Conservation (phyloP, 164 flowering plant species). For the Kalanchoe fedtschenkoi region DNA sequence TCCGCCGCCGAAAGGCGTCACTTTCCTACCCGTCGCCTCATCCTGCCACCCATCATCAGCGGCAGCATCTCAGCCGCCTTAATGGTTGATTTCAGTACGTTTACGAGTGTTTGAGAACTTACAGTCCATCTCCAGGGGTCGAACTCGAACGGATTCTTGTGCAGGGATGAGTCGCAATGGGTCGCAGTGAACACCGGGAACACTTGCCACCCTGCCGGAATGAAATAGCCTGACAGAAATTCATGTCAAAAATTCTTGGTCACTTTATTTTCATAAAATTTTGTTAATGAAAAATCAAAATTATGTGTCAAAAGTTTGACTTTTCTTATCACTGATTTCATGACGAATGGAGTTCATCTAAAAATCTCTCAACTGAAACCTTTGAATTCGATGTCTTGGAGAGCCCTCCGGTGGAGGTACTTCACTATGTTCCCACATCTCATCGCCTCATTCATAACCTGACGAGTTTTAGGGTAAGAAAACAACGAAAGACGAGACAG, state of each 20-base stretch:
- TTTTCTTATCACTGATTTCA: too few relatives aligned
- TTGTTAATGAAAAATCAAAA: too few relatives aligned
- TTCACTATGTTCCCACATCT: conserved; percentile 88
- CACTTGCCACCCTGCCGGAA: conserved; percentile 98
- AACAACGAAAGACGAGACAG: too few relatives aligned
- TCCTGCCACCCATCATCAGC: conserved; percentile 24
- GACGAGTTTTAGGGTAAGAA: too few relatives aligned
- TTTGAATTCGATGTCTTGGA: conserved; percentile 64
- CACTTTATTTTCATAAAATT: too few relatives aligned
- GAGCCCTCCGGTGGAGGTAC: conserved; percentile 81
- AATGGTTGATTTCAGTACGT: too few relatives aligned
- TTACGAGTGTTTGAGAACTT: too few relatives aligned
- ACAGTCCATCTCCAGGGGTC: conserved; percentile 99
- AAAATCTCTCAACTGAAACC: conserved; percentile 48
- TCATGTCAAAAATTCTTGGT: too few relatives aligned
- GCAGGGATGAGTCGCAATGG: conserved; percentile 67
- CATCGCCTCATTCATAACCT: conserved; percentile 89
- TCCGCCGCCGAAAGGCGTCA: conserved; percentile 71
- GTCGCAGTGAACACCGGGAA: conserved; percentile 84
- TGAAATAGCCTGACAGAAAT: conserved; percentile 90
- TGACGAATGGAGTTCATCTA: too few relatives aligned
- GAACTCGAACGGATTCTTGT: conserved; percentile 68
- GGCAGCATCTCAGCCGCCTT: too few relatives aligned
- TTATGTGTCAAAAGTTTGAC: too few relatives aligned
- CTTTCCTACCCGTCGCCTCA: conserved; percentile 24